Evolutionary conservation across 2,329 filamentous ascomycete species (phyloP).

Genomic region (Cytospora piceae): DNA sequence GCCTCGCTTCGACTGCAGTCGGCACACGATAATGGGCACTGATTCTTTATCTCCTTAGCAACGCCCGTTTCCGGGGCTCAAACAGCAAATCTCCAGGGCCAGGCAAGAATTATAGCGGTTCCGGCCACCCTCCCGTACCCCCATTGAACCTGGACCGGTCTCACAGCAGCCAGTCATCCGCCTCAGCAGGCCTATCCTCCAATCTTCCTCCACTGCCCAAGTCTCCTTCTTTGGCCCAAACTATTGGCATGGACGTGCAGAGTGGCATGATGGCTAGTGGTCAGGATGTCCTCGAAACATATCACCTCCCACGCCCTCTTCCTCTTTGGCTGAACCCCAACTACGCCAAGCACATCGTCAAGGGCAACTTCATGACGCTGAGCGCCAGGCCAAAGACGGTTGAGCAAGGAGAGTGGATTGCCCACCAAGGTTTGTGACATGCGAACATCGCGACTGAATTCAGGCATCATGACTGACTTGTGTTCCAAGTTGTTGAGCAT

Average conservation of each 20-base stretch:
- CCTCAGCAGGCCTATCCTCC: slow-evolving; percentile 55
- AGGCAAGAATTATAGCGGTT: slow-evolving; percentile 56
- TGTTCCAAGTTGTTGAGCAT: slow-evolving; percentile 78
- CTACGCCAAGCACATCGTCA: slow-evolving; percentile 86
- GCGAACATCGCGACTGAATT: not conserved
- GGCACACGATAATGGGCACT: slow-evolving; percentile 18
- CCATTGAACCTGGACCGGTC: slow-evolving; percentile 40
- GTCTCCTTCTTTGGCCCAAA: slow-evolving; percentile 67
- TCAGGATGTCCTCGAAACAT: slow-evolving; percentile 61
- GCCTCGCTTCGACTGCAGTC: slow-evolving; percentile 11
- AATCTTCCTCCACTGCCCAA: slow-evolving; percentile 65
- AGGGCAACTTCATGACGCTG: slow-evolving; percentile 96
- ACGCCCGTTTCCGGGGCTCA: slow-evolving; percentile 62
- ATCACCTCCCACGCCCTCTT: slow-evolving; percentile 67
- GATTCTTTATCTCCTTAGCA: slow-evolving; percentile 43
- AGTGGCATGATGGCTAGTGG: slow-evolving; percentile 50
- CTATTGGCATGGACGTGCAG: slow-evolving; percentile 70
- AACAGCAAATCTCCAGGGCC: slow-evolving; percentile 55
- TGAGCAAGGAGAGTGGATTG: slow-evolving; percentile 93
- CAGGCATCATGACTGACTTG: slow-evolving; percentile 25
- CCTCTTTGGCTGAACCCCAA: slow-evolving; percentile 76
- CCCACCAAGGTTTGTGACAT: slow-evolving; percentile 77
- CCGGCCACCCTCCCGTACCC: slow-evolving; percentile 39
- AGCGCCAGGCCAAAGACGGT: slow-evolving; percentile 92
- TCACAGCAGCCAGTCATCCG: slow-evolving; percentile 52